These are phyloP conservation scores for Eurotiales sp. DNA, from an alignment of 2,329 filamentous ascomycete species.

Conservation along the genomic window DNA sequence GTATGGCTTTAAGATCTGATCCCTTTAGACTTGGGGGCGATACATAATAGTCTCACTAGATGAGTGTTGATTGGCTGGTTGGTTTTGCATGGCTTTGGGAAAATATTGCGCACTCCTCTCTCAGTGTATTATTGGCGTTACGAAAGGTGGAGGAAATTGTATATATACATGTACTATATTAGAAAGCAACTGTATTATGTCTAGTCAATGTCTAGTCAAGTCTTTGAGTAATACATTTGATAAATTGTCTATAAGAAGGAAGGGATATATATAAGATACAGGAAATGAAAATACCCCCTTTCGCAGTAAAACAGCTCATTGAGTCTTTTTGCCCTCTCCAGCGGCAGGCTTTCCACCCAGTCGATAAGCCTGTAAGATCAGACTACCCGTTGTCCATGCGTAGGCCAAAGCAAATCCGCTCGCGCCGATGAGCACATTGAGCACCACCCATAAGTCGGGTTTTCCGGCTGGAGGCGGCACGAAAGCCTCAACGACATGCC, in stretches of 20 bases:
- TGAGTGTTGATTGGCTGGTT: neutral
- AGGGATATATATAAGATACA: neutral
- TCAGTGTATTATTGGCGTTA: neutral
- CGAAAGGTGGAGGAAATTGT: neutral
- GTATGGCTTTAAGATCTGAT: slow-evolving; percentile 78
- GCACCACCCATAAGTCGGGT: slow-evolving; percentile 91
- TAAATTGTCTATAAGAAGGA: too few relatives aligned
- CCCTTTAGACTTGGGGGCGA: too few relatives aligned
- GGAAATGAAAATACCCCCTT: neutral
- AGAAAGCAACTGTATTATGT: neutral
- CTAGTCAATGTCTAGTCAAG: neutral
- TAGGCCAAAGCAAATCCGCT: slow-evolving; percentile 85
- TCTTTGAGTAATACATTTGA: neutral
- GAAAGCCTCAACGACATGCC: slow-evolving; percentile 74
- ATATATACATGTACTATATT: slow-evolving; percentile 8
- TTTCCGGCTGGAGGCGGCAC: slow-evolving; percentile 67
- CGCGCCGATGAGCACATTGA: slow-evolving; percentile 82
- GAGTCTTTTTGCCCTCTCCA: slow-evolving; percentile 31
- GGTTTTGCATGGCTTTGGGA: slow-evolving; percentile 9
- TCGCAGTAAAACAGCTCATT: slow-evolving; percentile 17
- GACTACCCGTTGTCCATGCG: slow-evolving; percentile 78
- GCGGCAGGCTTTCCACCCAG: slow-evolving; percentile 23
- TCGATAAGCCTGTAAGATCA: slow-evolving; percentile 34
- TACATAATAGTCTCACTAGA: too few relatives aligned
- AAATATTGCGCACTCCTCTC: slow-evolving; percentile 9